Evolutionary conservation across 1,284 basidiomycete genomes (phyloP).

Genomic region (Polyporus tsugae): DNA sequence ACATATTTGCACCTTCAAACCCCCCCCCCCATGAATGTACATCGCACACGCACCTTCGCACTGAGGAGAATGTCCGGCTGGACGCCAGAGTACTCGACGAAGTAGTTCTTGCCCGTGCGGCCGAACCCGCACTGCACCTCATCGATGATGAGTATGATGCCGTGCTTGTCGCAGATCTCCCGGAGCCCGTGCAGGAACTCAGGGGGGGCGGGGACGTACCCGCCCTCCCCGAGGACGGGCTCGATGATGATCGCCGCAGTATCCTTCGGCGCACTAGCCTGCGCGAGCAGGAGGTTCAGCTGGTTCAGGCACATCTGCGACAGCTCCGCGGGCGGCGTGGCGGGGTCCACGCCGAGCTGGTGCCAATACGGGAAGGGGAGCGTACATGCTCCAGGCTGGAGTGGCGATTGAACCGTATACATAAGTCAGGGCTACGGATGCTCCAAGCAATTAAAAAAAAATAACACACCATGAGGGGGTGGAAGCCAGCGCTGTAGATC

Average conservation of each 20-base stretch:
- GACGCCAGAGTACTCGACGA: conserved; percentile 81
- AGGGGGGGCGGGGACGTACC: conserved; percentile 90
- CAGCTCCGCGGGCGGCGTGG: conserved; percentile 72
- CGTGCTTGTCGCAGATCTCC: conserved; percentile 87
- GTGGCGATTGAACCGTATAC: not conserved
- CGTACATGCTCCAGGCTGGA: conserved; percentile 83
- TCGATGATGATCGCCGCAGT: conserved; percentile 94
- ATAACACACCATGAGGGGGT: conserved; percentile 81
- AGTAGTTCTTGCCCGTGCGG: conserved; percentile 89
- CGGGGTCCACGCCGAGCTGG: conserved; percentile 73
- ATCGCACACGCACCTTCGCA: conserved; percentile 70
- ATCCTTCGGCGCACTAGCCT: conserved; percentile 86
- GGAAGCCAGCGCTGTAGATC: conserved; percentile 82
- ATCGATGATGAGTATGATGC: conserved; percentile 84
- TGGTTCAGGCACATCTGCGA: conserved; percentile 80
- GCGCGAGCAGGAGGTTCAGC: conserved; percentile 83
- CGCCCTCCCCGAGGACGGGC: conserved; percentile 93
- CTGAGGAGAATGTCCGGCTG: conserved; percentile 89
- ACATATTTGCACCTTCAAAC: no score
- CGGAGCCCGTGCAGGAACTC: conserved; percentile 85
- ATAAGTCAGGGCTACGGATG: not conserved
- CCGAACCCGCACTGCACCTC: conserved; percentile 94
- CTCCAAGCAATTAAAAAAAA: not conserved
- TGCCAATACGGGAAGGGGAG: conserved; percentile 96
- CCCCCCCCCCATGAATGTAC: no score